Conservation (phyloP, 2,329 filamentous ascomycete genomes). For the Fusarium sp. region DNA sequence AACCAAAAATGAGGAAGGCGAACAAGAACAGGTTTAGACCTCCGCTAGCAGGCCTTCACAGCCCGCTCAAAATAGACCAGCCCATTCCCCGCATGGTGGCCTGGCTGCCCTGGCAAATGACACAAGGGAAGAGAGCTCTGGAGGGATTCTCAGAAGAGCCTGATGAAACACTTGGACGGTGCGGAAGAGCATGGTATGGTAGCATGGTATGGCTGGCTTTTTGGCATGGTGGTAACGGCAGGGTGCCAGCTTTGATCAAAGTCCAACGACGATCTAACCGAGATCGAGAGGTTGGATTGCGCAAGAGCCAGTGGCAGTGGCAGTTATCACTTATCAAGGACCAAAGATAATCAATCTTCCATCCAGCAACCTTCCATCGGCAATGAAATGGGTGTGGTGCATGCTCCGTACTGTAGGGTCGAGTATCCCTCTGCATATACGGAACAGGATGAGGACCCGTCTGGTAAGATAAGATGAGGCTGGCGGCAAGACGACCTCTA, state of each 20-base stretch:
- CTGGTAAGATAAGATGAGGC: constrained; percentile 20
- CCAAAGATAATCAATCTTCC: constrained; percentile 6
- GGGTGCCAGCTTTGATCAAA: constrained; percentile 24
- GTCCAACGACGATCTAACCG: constrained; percentile 36
- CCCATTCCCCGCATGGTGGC: constrained; percentile 34
- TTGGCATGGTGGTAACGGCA: background rate
- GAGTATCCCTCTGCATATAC: background rate
- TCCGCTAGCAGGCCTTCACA: constrained; percentile 23
- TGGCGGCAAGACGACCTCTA: constrained; percentile 24
- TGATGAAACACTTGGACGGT: constrained; percentile 31
- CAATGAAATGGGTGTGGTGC: constrained; percentile 27
- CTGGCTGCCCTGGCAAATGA: constrained; percentile 41
- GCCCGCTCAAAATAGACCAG: constrained; percentile 40
- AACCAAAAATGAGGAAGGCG: constrained; percentile 13
- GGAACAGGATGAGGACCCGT: constrained; percentile 12
- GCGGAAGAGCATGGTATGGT: background rate
- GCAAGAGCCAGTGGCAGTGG: constrained; percentile 15
- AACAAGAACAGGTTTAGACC: constrained; percentile 26
- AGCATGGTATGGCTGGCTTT: background rate
- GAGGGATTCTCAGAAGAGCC: constrained; percentile 20
- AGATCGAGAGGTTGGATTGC: constrained; percentile 33
- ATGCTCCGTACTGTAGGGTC: background rate
- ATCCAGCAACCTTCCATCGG: background rate
- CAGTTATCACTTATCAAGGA: constrained; percentile 14
- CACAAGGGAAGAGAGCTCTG: constrained; percentile 11